phyloP scores from a whole-genome alignment of 2,329 filamentous ascomycete species.

The Epichloe scottii region DNA sequence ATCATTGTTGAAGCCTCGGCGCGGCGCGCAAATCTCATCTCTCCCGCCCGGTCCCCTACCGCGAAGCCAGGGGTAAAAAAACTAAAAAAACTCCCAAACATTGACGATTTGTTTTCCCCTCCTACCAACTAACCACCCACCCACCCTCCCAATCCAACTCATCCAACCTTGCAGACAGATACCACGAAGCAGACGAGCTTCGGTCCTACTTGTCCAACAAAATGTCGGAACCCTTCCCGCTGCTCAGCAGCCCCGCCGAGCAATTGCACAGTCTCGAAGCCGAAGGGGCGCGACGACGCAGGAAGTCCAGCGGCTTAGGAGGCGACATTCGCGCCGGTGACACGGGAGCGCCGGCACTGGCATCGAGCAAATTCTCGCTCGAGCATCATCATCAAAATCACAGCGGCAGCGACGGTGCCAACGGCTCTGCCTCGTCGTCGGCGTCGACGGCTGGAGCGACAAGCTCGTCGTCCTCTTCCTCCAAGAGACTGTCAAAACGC shows the following conservation, averaged over 20 bases:
- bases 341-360: conserved; percentile 41
- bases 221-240: conserved; percentile 45
- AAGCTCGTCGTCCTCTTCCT: conserved; percentile 13
- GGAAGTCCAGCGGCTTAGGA: conserved; percentile 44
- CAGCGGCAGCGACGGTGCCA: conserved; percentile 10
- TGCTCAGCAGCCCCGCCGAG: conserved; percentile 38
- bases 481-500: conserved; percentile 38
- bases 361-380: conserved; percentile 38
- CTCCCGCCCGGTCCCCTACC: not conserved
- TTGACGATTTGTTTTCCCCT: not conserved
- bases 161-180: not conserved
- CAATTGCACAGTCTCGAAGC: conserved; percentile 30
- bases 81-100: not conserved
- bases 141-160: not conserved
- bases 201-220: not conserved
- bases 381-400: conserved; percentile 2
- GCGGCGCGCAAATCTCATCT: not conserved
- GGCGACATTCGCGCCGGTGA: conserved; percentile 41
- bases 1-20: not conserved
- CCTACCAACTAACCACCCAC: not conserved
- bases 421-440: conserved; percentile 4
- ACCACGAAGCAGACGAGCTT: not conserved
- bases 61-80: not conserved
- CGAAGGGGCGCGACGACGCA: conserved; percentile 31
- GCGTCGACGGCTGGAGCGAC: conserved; percentile 1